phyloP scores from a whole-genome alignment of 768 basidiomycete species.

The Rickenella mellea region DNA sequence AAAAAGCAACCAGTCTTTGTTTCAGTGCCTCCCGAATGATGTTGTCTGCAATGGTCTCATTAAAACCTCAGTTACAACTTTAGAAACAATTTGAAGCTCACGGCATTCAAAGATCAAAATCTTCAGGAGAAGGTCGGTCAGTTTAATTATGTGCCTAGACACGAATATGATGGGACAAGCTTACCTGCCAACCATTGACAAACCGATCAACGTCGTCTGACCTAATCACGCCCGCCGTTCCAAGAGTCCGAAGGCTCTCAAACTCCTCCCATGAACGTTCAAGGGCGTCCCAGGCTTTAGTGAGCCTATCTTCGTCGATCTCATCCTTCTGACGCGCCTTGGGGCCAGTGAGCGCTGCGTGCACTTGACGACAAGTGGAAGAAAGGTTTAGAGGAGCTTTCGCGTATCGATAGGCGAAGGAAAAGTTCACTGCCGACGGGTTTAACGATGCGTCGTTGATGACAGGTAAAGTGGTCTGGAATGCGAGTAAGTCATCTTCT shows the following conservation, averaged over 20 bases:
- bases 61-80: slow-evolving; percentile 6
- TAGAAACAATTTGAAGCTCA: slow-evolving; percentile 28
- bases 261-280: slow-evolving; percentile 82
- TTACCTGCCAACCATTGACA: slow-evolving; percentile 80
- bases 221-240: slow-evolving; percentile 25
- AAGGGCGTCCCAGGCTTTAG: slow-evolving; percentile 77
- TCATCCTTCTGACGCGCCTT: slow-evolving; percentile 54
- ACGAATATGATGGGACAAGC: slow-evolving; percentile 15
- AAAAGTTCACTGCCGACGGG: slow-evolving; percentile 27
- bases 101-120: slow-evolving; percentile 88
- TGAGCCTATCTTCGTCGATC: slow-evolving; percentile 55
- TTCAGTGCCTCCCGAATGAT: slow-evolving; percentile 79
- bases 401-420: slow-evolving; percentile 50
- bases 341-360: slow-evolving; percentile 69
- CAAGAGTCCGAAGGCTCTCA: slow-evolving; percentile 45
- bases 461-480: slow-evolving; percentile 54
- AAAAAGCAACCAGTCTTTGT: slow-evolving; percentile 34
- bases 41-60: slow-evolving; percentile 43
- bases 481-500: slow-evolving; percentile 66
- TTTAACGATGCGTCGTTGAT: slow-evolving; percentile 24
- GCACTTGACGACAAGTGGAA: slow-evolving; percentile 67
- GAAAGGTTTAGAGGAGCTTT: slow-evolving; percentile 69
- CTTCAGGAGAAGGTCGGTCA: slow-evolving; percentile 25
- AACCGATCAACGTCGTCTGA: slow-evolving; percentile 54
- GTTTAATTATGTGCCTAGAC: slow-evolving; percentile 5